A percentile compares a stretch with the other conserved stretches of the same genome.
phyloP scores from a whole-genome alignment of 345 rosid species.

The Salix arbutifolia region DNA sequence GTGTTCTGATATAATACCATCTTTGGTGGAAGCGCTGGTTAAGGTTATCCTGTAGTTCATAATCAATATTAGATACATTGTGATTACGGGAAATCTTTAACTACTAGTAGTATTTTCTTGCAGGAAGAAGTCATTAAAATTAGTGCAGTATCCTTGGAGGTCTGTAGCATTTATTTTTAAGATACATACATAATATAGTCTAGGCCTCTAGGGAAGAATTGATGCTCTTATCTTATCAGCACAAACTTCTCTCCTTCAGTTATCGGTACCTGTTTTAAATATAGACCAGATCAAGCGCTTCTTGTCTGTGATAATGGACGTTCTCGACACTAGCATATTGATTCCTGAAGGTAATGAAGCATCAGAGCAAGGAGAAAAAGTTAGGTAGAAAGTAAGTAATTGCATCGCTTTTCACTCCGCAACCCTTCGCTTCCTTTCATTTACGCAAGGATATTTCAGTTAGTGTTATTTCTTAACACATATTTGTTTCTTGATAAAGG shows the following conservation, averaged over 20 bases:
- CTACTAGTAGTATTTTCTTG: background rate
- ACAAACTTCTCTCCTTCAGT: constrained; percentile 3
- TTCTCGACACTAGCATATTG: background rate
- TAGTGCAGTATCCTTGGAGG: constrained; percentile 2
- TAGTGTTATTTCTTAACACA: background rate
- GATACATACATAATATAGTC: no score
- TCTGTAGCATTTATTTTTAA: background rate
- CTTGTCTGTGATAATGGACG: no score
- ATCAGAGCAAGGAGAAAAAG: background rate
- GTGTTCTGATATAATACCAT: background rate
- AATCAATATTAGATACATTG: no score
- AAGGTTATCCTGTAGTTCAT: background rate
- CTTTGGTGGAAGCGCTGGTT: constrained; percentile 12
- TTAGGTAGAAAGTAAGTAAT: background rate
- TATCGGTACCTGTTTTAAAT: background rate
- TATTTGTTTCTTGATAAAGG: background rate
- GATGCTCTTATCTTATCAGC: background rate
- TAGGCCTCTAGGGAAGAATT: background rate
- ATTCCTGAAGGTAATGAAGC: background rate
- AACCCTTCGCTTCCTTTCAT: background rate
- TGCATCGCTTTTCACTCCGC: background rate
- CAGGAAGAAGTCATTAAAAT: background rate
- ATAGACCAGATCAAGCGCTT: background rate
- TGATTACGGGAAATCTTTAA: background rate
- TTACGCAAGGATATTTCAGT: background rate